These are phyloP conservation scores for Trypanosoma melophagium DNA, from an alignment of 208 protist genomes.

Conservation along the genomic window DNA sequence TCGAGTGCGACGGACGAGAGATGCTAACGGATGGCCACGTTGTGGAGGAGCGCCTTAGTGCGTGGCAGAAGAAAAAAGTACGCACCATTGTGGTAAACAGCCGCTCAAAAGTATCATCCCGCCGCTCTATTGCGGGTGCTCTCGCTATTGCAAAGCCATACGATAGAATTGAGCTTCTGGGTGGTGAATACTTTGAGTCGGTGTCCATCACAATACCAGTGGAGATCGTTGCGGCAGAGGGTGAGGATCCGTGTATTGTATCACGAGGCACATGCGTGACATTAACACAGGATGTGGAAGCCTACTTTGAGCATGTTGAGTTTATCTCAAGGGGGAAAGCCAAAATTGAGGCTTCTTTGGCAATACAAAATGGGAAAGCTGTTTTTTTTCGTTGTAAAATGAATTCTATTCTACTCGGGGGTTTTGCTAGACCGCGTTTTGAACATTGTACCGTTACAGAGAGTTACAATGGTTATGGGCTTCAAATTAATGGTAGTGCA, in stretches of 20 bases:
- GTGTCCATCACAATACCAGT: conserved; percentile 68
- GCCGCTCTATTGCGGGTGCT: conserved; percentile 61
- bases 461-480: conserved; percentile 67
- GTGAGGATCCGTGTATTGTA: conserved; percentile 72
- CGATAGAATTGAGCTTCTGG: conserved; percentile 82
- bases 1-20: not conserved
- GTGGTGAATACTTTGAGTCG: conserved; percentile 79
- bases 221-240: conserved; percentile 82
- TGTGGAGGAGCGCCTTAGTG: conserved; percentile 71
- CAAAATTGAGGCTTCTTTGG: conserved; percentile 62
- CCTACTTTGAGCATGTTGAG: conserved; percentile 65
- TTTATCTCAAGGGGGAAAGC: conserved; percentile 60
- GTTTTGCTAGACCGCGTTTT: conserved; percentile 39
- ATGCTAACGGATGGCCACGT: conserved; percentile 28
- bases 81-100: conserved; percentile 83
- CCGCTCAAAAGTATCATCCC: conserved; percentile 46
- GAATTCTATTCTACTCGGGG: conserved; percentile 65
- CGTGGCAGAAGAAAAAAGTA: conserved; percentile 87
- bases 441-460: conserved; percentile 71
- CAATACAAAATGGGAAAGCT: conserved; percentile 50
- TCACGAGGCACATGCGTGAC: conserved; percentile 70
- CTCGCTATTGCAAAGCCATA: conserved; percentile 78
- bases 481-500: conserved; percentile 59
- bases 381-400: conserved; percentile 67
- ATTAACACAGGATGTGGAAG: conserved; percentile 60